Percentiles rank a stretch among this genome's conserved stretches.
Evolutionary conservation across 768 basidiomycete genomes (phyloP).

Genomic region (Russula sp.): DNA sequence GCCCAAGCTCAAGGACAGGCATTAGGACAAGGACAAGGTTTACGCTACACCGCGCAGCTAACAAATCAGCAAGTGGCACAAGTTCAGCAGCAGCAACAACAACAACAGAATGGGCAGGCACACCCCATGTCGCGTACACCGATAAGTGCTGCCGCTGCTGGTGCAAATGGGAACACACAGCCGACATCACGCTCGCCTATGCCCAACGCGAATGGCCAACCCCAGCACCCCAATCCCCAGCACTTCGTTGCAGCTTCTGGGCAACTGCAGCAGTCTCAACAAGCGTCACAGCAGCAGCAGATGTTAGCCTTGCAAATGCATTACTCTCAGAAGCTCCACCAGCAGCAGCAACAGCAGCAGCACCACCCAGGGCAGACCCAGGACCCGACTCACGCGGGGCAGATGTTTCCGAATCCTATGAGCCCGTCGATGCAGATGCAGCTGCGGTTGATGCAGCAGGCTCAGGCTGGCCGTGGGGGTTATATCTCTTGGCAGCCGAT

Average conservation of each 20-base stretch:
- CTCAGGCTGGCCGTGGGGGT: constrained; percentile 24
- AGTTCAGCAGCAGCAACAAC: constrained; percentile 32
- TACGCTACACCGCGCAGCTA: constrained; percentile 20
- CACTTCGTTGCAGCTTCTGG: constrained; percentile 14
- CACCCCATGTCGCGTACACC: constrained; percentile 31
- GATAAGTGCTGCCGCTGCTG: constrained; percentile 11
- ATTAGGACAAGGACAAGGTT: constrained; percentile 16
- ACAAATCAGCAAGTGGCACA: constrained; percentile 23
- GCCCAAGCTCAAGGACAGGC: constrained; percentile 25
- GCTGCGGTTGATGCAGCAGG: constrained; percentile 22
- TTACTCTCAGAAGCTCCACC: constrained; percentile 22
- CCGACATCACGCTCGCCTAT: constrained; percentile 27
- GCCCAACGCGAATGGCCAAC: constrained; percentile 29
- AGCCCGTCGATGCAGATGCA: constrained; percentile 20
- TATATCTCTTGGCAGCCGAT: constrained; percentile 2
- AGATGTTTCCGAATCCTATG: constrained; percentile 30
- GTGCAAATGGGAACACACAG: constrained; percentile 20
- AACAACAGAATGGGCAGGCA: constrained; percentile 31
- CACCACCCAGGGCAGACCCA: constrained; percentile 30
- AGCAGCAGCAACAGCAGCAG: constrained; percentile 27
- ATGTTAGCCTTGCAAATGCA: constrained; percentile 7
- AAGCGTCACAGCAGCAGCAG: constrained; percentile 16
- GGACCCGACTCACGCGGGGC: constrained; percentile 30
- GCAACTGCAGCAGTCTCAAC: constrained; percentile 21
- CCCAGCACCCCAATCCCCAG: constrained; percentile 22